A percentile compares a stretch with the other conserved stretches of the same genome.
phyloP scores from a whole-genome alignment of 352 stramenopile genomes.

The Phytophthora boehmeriae region DNA sequence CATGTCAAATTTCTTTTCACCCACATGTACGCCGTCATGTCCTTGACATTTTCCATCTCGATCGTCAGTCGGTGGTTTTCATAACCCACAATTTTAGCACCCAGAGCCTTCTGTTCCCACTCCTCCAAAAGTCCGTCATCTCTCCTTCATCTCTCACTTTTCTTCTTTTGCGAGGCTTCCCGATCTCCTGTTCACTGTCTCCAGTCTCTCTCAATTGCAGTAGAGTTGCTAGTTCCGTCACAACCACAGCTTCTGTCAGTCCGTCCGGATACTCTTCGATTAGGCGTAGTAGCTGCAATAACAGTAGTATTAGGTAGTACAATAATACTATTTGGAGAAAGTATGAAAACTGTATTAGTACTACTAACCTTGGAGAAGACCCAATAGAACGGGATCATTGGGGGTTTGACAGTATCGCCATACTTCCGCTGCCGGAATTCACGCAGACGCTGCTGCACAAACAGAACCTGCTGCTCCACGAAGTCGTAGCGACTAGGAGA shows the following conservation, averaged over 20 bases:
- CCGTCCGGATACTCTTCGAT: slow-evolving; percentile 74
- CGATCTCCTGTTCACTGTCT: slow-evolving; percentile 3
- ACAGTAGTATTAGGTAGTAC: background rate
- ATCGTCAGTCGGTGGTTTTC: slow-evolving; percentile 48
- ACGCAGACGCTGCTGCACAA: slow-evolving; percentile 45
- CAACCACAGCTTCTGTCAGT: slow-evolving; percentile 61
- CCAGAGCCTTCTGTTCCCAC: slow-evolving; percentile 47
- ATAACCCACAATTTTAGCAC: slow-evolving; percentile 37
- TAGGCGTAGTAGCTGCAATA: slow-evolving; percentile 46
- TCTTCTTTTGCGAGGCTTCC: slow-evolving; percentile 6
- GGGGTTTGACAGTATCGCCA: slow-evolving; percentile 9
- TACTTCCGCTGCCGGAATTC: slow-evolving; percentile 49
- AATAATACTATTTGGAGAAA: background rate
- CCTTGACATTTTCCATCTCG: slow-evolving; percentile 26
- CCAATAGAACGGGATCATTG: slow-evolving; percentile 55
- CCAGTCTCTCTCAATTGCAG: slow-evolving; percentile 41
- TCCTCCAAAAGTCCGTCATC: slow-evolving; percentile 44
- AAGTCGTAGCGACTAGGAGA: slow-evolving; percentile 47
- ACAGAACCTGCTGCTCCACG: slow-evolving; percentile 50
- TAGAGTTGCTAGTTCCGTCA: slow-evolving; percentile 62
- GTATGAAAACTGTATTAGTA: background rate
- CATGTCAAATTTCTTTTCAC: slow-evolving; percentile 1
- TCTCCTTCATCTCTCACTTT: slow-evolving; percentile 38
- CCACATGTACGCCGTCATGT: slow-evolving; percentile 35
- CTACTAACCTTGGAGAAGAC: slow-evolving; percentile 51